Evolutionary conservation across 2,329 filamentous ascomycete genomes (phyloP).

Genomic region (Paracamarosporium sp.): DNA sequence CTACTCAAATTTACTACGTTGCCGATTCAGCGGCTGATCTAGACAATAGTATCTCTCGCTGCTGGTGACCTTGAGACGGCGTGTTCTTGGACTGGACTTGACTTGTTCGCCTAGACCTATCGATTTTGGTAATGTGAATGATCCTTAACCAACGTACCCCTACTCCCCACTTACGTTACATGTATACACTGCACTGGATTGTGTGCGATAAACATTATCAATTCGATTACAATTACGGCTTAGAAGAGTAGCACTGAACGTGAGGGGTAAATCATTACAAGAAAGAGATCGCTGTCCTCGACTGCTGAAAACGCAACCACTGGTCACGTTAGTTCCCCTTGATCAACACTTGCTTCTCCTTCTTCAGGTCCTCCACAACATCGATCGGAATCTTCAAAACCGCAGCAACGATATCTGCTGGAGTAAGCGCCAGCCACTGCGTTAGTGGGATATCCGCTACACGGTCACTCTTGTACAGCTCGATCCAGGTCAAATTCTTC

Average conservation of each 20-base stretch:
- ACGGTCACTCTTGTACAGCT: conserved; percentile 72
- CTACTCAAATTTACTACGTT: too few relatives aligned
- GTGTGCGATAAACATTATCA: not conserved
- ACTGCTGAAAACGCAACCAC: not conserved
- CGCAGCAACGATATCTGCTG: conserved; percentile 66
- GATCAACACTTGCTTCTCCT: conserved; percentile 68
- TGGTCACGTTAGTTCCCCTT: conserved; percentile 7
- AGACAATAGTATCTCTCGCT: too few relatives aligned
- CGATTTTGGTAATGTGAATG: too few relatives aligned
- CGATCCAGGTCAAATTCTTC: conserved; percentile 71
- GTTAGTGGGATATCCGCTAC: conserved; percentile 71
- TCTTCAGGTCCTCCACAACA: conserved; percentile 65
- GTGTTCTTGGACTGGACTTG: too few relatives aligned
- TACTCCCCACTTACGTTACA: not conserved
- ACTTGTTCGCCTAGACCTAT: too few relatives aligned
- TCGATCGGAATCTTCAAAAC: conserved; percentile 64
- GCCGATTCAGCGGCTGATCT: too few relatives aligned
- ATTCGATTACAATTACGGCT: not conserved
- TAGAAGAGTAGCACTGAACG: not conserved
- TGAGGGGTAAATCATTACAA: not conserved
- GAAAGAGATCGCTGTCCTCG: not conserved
- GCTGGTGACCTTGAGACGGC: too few relatives aligned
- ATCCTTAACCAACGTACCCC: too few relatives aligned
- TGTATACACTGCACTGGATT: not conserved
- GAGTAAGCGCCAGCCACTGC: conserved; percentile 74